These are phyloP conservation scores for Trypanosoma theileri DNA, from an alignment of 208 protist genomes.

Conservation along the genomic window DNA sequence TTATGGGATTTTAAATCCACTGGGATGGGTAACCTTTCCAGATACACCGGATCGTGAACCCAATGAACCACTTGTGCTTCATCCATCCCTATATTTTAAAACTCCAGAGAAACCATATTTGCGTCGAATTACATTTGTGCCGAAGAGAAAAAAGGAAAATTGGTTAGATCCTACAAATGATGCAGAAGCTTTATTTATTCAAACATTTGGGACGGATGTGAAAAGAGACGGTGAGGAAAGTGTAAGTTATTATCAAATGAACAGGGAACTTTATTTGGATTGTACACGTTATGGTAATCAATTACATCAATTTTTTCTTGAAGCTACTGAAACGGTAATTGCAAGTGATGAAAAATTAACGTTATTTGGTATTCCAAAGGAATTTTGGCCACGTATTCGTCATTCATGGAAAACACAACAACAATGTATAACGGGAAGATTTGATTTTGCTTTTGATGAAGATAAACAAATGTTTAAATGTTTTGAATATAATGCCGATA, in stretches of 20 bases:
- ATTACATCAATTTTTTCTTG: conserved; percentile 82
- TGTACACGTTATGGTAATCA: conserved; percentile 64
- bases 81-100: conserved; percentile 62
- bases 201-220: conserved; percentile 80
- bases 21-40: conserved; percentile 87
- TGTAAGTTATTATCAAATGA: conserved; percentile 84
- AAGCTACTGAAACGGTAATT: conserved; percentile 85
- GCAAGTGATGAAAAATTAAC: conserved; percentile 66
- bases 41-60: conserved; percentile 59
- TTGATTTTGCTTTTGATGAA: conserved; percentile 89
- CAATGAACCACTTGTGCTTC: conserved; percentile 40
- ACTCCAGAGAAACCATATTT: conserved; percentile 51
- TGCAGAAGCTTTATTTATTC: conserved; percentile 73
- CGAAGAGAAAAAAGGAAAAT: conserved; percentile 40
- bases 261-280: conserved; percentile 65
- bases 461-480: conserved; percentile 75
- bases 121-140: conserved; percentile 55
- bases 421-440: conserved; percentile 79
- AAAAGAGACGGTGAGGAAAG: conserved; percentile 55
- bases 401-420: conserved; percentile 75
- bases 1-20: conserved; percentile 44
- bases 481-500: conserved; percentile 93
- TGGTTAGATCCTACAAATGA: conserved; percentile 82
- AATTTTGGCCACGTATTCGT: conserved; percentile 87
- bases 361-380: conserved; percentile 72